phyloP scores from a whole-genome alignment of 148 eudicot species.

The Nyssa sinensis region DNA sequence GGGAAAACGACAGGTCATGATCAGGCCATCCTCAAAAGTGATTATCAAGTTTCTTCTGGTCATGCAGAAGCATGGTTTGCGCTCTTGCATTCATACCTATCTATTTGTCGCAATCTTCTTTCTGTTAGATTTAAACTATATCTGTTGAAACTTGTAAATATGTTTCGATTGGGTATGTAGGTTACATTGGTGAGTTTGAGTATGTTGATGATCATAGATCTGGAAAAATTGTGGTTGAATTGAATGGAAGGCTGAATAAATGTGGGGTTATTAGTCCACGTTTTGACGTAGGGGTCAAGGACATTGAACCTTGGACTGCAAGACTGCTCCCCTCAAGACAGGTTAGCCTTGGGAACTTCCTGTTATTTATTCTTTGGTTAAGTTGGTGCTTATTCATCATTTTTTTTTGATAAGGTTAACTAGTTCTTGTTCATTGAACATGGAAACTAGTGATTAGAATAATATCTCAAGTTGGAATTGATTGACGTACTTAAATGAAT shows the following conservation, averaged over 20 bases:
- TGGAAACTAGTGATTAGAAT: not conserved
- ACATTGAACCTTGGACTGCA: slow-evolving; percentile 64
- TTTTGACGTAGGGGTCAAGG: slow-evolving; percentile 61
- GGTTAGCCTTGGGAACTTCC: slow-evolving; percentile 23
- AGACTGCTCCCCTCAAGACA: slow-evolving; percentile 49
- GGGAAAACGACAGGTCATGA: slow-evolving; percentile 63
- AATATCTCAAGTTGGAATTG: too few relatives aligned
- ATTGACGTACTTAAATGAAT: too few relatives aligned
- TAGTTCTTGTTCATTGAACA: not conserved
- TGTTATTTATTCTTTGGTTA: not conserved
- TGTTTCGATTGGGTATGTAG: slow-evolving; percentile 6
- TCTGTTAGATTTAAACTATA: not conserved
- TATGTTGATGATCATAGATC: slow-evolving; percentile 46
- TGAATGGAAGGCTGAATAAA: slow-evolving; percentile 48
- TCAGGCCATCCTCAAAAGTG: slow-evolving; percentile 65
- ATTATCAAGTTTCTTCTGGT: slow-evolving; percentile 58
- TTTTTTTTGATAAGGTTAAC: too few relatives aligned
- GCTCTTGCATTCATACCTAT: not conserved
- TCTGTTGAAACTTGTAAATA: not conserved
- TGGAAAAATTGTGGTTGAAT: slow-evolving; percentile 45
- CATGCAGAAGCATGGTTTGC: slow-evolving; percentile 62
- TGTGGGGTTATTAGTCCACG: slow-evolving; percentile 65
- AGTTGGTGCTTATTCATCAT: too few relatives aligned
- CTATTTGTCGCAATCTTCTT: not conserved
- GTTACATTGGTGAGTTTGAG: slow-evolving; percentile 51